Evolutionary conservation across 192 early-diverging fungal species (phyloP), one percentile per base, ranked within the genome.

Genomic region (Geosiphon pyriformis): DNA sequence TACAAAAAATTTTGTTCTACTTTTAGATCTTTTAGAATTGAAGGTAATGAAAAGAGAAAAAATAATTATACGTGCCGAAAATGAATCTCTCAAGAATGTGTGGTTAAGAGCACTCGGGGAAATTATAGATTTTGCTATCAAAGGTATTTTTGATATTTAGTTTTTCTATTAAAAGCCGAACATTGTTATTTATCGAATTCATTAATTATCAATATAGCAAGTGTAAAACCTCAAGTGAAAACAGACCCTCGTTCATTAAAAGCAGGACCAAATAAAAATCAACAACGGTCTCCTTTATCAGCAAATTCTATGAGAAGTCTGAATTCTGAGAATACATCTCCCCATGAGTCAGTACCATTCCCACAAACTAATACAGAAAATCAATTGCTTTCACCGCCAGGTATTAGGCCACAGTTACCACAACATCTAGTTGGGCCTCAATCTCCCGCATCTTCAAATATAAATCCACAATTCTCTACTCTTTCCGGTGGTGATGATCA

Each of bases 71-170:
- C 47, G n/a, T 46, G 47, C 52, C 31, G 22, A 65, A 18, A 23
- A 27, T 11, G 30, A 55, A 31, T 7, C 26, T 6, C 4, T 35
- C 1, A 65, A 65, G 29, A 33, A 65, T 4, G 11, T 12, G 32
- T 65, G 64, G 64, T 55, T 65, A 8, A 52, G 12, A 3, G 52
- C 35, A 65, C 12, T 65, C 15, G 23, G 15, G 3, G 33, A 55
- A 25, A 20, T 47, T 15, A 65, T 65, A 20, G 29, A 34, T 15
- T 55, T 55, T 65, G 30, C 52, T 20, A 25, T 12, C 18, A 54
- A 32, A 18, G 64, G 64, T 65, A 65, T 50, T 2, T 49, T n/a
- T 15, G 3, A 22, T 35, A 29, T 22, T 53, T 54, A 18, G n/a
- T 51, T 31, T 23, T 11, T 29, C 4, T 52, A 33, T 23, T 52